phyloP scores from a whole-genome alignment of 1,284 basidiomycete genomes.

The Ustilago tritici region DNA sequence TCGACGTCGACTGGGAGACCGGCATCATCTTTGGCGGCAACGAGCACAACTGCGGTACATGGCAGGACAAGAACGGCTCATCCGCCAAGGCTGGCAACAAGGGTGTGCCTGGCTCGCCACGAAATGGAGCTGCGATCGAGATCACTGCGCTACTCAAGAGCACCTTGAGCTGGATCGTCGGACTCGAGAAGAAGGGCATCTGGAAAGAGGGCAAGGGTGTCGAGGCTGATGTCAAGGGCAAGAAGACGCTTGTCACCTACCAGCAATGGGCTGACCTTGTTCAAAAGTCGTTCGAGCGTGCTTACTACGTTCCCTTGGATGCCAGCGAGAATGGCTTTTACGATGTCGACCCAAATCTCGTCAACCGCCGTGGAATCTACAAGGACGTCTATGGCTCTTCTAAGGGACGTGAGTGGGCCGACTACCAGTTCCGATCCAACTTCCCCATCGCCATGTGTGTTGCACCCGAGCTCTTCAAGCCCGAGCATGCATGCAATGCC shows the following conservation, averaged over 20 bases:
- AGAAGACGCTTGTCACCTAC: conserved; percentile 82
- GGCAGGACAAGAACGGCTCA: conserved; percentile 67
- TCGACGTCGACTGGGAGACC: conserved; percentile 92
- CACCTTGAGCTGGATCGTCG: conserved; percentile 86
- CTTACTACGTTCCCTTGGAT: conserved; percentile 89
- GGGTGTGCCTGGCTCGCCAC: conserved; percentile 90
- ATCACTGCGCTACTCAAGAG: conserved; percentile 94
- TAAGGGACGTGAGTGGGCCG: conserved; percentile 80
- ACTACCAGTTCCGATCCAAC: conserved; percentile 87
- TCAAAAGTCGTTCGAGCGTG: conserved; percentile 86
- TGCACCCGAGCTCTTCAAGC: conserved; percentile 92
- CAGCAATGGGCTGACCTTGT: conserved; percentile 88
- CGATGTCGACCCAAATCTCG: conserved; percentile 78
- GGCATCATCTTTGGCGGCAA: conserved; percentile 92
- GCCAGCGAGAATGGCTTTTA: conserved; percentile 80
- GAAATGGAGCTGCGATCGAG: conserved; percentile 95
- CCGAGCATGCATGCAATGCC: conserved; percentile 79
- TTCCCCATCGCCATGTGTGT: conserved; percentile 94
- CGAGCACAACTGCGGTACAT: conserved; percentile 66
- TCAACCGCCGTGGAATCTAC: conserved; percentile 95
- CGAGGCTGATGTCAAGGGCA: conserved; percentile 78
- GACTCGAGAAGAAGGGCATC: conserved; percentile 76
- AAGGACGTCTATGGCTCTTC: conserved; percentile 86
- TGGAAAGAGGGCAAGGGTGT: conserved; percentile 86
- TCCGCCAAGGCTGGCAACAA: conserved; percentile 83